Evolutionary conservation across 2,329 filamentous ascomycete species (phyloP).

Genomic region (Xylaria sp.): DNA sequence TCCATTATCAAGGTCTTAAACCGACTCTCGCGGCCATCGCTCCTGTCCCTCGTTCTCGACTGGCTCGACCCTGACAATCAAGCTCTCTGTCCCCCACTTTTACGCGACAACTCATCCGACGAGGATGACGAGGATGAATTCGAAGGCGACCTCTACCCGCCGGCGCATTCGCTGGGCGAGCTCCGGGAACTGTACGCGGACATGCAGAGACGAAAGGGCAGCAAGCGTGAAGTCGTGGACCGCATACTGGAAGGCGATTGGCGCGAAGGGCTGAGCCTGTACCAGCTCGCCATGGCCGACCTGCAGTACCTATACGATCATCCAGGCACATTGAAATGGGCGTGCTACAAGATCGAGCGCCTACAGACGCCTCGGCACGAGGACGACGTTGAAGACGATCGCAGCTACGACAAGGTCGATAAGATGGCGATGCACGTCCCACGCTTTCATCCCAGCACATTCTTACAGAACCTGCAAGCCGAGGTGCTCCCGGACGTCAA

Average conservation of each 20-base stretch:
- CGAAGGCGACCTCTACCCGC: constrained; percentile 74
- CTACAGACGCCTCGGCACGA: constrained; percentile 57
- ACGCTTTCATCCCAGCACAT: constrained; percentile 82
- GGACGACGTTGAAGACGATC: constrained; percentile 51
- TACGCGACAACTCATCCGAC: constrained; percentile 57
- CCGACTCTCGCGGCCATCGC: constrained; percentile 76
- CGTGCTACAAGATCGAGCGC: constrained; percentile 68
- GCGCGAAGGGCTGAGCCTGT: constrained; percentile 71
- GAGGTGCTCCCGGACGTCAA: constrained; percentile 83
- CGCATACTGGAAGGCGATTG: constrained; percentile 76
- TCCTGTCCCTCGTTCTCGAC: constrained; percentile 77
- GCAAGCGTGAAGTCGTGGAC: constrained; percentile 71
- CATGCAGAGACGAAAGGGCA: constrained; percentile 69
- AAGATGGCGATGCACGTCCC: constrained; percentile 65
- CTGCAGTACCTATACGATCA: constrained; percentile 74
- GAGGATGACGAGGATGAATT: constrained; percentile 67
- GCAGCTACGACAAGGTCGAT: constrained; percentile 53
- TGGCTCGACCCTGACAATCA: constrained; percentile 79
- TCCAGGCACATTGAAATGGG: constrained; percentile 72
- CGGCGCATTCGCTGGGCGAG: constrained; percentile 71
- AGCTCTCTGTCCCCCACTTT: constrained; percentile 68
- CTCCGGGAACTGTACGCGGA: constrained; percentile 73
- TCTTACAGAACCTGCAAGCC: constrained; percentile 78
- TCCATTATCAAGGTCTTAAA: constrained; percentile 73
- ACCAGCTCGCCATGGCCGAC: constrained; percentile 76